phyloP scores from a whole-genome alignment of 257 asterid species.

The Solanum ossicruentum region DNA sequence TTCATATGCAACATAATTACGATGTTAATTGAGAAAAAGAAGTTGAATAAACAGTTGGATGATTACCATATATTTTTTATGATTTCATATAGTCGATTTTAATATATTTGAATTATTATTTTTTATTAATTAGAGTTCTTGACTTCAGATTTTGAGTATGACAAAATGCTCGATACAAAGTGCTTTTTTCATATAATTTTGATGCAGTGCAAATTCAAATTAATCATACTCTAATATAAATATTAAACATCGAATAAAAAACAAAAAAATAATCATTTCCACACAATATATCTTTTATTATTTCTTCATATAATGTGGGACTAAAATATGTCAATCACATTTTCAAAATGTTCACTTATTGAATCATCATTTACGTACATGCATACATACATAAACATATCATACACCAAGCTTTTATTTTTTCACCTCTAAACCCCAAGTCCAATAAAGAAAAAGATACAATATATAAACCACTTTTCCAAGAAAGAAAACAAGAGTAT shows the following conservation, averaged over 20 bases:
- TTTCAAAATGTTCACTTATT: background rate
- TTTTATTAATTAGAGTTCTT: background rate
- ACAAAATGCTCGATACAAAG: background rate
- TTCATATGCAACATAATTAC: no score
- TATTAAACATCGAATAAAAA: background rate
- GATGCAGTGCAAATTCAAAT: fast-evolving
- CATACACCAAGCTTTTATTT: background rate
- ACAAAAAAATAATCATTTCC: background rate
- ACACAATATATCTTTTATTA: background rate
- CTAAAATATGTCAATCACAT: background rate
- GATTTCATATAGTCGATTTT: no score
- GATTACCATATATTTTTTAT: no score
- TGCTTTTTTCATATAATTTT: background rate
- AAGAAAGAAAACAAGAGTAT: background rate
- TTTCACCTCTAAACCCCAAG: background rate
- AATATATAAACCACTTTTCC: background rate
- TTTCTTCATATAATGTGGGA: background rate
- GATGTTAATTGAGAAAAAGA: background rate
- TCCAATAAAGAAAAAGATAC: background rate
- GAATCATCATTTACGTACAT: background rate
- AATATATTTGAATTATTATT: no score
- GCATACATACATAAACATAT: background rate
- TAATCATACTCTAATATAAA: background rate
- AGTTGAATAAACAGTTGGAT: background rate
- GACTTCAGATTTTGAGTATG: fast-evolving